These are phyloP conservation scores for Solanum hybrid DNA, from an alignment of 305 asterid species.

Conservation along the genomic window DNA sequence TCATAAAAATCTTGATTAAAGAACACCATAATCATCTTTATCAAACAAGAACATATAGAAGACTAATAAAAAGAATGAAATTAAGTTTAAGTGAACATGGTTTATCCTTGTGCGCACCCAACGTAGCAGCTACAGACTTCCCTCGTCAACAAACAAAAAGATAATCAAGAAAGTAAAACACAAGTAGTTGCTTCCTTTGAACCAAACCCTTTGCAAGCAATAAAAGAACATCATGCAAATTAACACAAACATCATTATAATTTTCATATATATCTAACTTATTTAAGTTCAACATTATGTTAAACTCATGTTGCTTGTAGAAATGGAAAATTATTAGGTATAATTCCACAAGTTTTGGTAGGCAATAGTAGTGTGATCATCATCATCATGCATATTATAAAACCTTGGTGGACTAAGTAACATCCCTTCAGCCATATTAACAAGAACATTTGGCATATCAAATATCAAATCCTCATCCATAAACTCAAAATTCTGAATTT, in stretches of 20 bases:
- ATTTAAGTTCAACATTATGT: not conserved
- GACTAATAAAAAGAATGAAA: not conserved
- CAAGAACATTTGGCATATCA: conserved; percentile 36
- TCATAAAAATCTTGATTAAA: not conserved
- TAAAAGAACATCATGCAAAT: not conserved
- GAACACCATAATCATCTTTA: not conserved
- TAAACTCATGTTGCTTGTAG: not conserved
- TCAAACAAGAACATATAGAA: not conserved
- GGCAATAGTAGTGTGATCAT: not conserved
- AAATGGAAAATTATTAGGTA: conserved; percentile 10
- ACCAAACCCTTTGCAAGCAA: not conserved
- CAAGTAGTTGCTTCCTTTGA: not conserved
- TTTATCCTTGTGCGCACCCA: not conserved
- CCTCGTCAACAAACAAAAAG: not conserved
- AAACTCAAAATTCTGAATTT: conserved; percentile 9
- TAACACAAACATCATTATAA: not conserved
- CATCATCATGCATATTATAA: conserved; percentile 13
- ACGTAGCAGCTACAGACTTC: not conserved
- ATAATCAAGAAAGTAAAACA: not conserved
- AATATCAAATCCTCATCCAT: conserved; percentile 37
- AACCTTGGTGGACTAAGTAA: conserved; percentile 37
- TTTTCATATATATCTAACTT: not conserved
- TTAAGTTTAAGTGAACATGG: not conserved
- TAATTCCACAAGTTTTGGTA: conserved; percentile 24
- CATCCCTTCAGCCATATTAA: conserved; percentile 40